Base-by-base conservation (phyloP, 306 rosid species). In the Canavalia ensiformis region DNA sequence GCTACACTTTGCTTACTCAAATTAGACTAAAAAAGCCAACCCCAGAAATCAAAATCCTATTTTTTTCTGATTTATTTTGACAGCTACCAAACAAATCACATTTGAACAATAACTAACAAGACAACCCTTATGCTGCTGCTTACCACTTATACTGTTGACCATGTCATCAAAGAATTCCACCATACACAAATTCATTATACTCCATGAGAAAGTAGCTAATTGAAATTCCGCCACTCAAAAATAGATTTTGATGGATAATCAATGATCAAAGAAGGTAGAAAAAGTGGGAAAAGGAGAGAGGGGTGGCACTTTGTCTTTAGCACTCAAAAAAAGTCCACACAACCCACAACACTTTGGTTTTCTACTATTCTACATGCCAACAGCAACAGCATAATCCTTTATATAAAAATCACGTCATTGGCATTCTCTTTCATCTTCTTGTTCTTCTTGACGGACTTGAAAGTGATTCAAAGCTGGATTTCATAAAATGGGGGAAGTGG, bases 131-230 rank as follows among this genome's bases (percentile, higher is more conserved):
- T 51, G 68, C 62, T 41, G 45, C 33, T 80, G 35, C 90, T 77
- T 73, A 84, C 84, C 88, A 62, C 76, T 68, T 42, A 58, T 28
- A 47, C 7, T 18, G 42, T 44, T 84, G 84, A 87, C 68, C 12
- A 54, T 8, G 12, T 2, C 60, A 45, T 33, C 85, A 81, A 79
- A 81, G 68, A 83, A 70, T 64, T 67, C 59, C 86, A 59, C 63
- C 77, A 55, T 54, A 63, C 66, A 90, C 88, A 85, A 75, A 79
- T 45, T 90, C 97, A 68, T 82, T 59, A 75, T 82, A 84, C 76
- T 88, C 97, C 98, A 91, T 94, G 45, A 80, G 59, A 82, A 41
- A 54, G 74, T 9, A 30, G 42, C 52, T 7, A 4, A 45, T 31
- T 76, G 66, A 81, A 45, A 56, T 74, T 45, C 69, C 13, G 34